phyloP scores from a whole-genome alignment of 352 stramenopile species.

The Globisporangium cystogenes region DNA sequence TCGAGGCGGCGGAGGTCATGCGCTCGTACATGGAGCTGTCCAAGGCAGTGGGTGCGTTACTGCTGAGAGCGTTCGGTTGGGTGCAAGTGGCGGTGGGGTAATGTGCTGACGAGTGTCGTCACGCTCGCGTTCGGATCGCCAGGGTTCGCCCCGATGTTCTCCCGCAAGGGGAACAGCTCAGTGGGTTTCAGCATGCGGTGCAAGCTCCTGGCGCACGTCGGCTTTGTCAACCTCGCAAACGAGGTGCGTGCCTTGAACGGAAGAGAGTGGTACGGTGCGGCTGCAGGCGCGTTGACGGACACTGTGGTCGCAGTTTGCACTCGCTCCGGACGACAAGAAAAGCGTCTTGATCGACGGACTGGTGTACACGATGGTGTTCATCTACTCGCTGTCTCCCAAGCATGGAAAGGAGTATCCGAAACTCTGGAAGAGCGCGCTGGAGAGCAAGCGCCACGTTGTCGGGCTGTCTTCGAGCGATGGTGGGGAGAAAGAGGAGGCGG shows the following conservation, averaged over 20 bases:
- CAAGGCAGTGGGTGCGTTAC: constrained; percentile 22
- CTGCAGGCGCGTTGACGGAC: not conserved
- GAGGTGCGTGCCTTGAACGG: constrained; percentile 28
- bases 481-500: constrained; percentile 7
- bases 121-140: not conserved
- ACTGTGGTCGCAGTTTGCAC: constrained; percentile 25
- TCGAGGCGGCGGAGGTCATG: constrained; percentile 26
- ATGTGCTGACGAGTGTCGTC: not conserved
- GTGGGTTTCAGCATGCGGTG: constrained; percentile 27
- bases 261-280: too few relatives aligned
- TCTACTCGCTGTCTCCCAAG: constrained; percentile 46
- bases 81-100: too few relatives aligned
- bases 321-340: constrained; percentile 30
- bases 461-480: not conserved
- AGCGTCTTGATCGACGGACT: constrained; percentile 45
- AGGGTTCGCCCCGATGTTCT: constrained; percentile 48
- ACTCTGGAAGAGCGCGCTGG: constrained; percentile 41
- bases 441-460: constrained; percentile 2
- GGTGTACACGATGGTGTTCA: constrained; percentile 35
- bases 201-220: constrained; percentile 42
- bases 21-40: constrained; percentile 30
- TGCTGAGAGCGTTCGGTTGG: not conserved
- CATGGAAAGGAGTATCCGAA: constrained; percentile 36
- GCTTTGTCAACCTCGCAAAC: constrained; percentile 40
- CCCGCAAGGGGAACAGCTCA: constrained; percentile 30